Conservation (phyloP, 2,329 filamentous ascomycete genomes). For the Trichoderma harzianum region DNA sequence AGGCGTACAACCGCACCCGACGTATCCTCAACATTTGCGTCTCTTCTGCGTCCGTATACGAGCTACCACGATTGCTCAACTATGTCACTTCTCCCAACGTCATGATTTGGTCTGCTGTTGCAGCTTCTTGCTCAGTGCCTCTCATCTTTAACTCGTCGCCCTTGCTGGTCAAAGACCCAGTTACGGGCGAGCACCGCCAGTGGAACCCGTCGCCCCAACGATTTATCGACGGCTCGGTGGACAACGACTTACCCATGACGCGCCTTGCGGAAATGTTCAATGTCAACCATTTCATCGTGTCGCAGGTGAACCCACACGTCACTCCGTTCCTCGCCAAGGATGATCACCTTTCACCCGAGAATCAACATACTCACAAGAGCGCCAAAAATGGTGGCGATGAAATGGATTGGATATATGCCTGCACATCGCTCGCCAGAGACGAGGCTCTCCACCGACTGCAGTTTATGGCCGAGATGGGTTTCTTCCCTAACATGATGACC, state of each 20-base stretch:
- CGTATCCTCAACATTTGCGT: slow-evolving; percentile 93
- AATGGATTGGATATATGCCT: slow-evolving; percentile 59
- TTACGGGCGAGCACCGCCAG: slow-evolving; percentile 70
- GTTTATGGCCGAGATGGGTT: slow-evolving; percentile 72
- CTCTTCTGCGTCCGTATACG: slow-evolving; percentile 81
- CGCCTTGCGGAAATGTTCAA: slow-evolving; percentile 93
- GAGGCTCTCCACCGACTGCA: slow-evolving; percentile 80
- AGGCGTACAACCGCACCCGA: slow-evolving; percentile 91
- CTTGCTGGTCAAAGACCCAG: slow-evolving; percentile 78
- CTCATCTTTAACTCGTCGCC: slow-evolving; percentile 77
- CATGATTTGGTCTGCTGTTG: slow-evolving; percentile 93
- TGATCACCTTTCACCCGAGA: slow-evolving; percentile 50
- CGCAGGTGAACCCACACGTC: slow-evolving; percentile 93
- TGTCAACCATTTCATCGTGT: slow-evolving; percentile 97
- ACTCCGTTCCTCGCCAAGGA: slow-evolving; percentile 80
- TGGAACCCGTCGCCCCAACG: slow-evolving; percentile 84
- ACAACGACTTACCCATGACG: slow-evolving; percentile 90
- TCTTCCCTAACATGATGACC: slow-evolving; percentile 74
- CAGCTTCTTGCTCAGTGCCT: slow-evolving; percentile 92
- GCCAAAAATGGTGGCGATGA: slow-evolving; percentile 35
- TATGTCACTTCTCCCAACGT: slow-evolving; percentile 93
- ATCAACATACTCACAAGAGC: slow-evolving; percentile 26
- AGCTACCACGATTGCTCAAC: slow-evolving; percentile 82
- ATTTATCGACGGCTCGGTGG: slow-evolving; percentile 93
- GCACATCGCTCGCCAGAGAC: slow-evolving; percentile 71